phyloP scores from a whole-genome alignment of 31 red algal genomes.

The Porphyra umbilicalis region DNA sequence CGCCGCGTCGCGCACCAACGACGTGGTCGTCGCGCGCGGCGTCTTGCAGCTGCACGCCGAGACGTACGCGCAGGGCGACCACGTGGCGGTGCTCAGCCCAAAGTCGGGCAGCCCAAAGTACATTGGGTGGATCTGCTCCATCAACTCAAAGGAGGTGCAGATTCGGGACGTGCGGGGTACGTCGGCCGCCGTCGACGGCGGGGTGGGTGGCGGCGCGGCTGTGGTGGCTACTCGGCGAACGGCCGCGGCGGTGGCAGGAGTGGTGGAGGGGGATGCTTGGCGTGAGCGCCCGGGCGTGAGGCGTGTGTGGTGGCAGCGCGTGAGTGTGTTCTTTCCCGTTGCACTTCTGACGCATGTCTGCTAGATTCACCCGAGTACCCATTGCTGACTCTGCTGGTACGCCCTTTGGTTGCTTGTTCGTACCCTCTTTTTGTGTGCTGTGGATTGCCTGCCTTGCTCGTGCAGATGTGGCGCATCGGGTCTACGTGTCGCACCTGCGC shows the following conservation, averaged over 20 bases:
- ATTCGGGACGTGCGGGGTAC: neutral
- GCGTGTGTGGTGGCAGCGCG: too few relatives aligned
- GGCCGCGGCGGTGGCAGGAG: too few relatives aligned
- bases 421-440: too few relatives aligned
- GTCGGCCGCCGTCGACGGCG: too few relatives aligned
- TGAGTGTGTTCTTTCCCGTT: neutral
- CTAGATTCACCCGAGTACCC: too few relatives aligned
- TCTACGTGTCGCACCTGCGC: slow-evolving; percentile 1
- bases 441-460: too few relatives aligned
- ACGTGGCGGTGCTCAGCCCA: neutral
- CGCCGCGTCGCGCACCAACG: neutral
- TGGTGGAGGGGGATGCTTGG: too few relatives aligned
- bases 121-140: neutral
- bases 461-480: neutral
- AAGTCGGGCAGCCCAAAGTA: neutral
- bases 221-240: too few relatives aligned
- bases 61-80: slow-evolving; percentile 1
- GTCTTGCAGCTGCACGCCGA: neutral
- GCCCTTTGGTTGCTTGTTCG: too few relatives aligned
- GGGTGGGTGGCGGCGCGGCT: too few relatives aligned
- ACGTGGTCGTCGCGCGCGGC: neutral
- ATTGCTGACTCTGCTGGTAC: neutral
- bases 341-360: too few relatives aligned
- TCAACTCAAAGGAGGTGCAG: neutral
- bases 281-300: too few relatives aligned